Percentiles rank a stretch among this genome's conserved stretches.
These are phyloP conservation scores for Carex sylvatica DNA, from an alignment of 202 grass and related monocot genomes.

Conservation along the genomic window DNA sequence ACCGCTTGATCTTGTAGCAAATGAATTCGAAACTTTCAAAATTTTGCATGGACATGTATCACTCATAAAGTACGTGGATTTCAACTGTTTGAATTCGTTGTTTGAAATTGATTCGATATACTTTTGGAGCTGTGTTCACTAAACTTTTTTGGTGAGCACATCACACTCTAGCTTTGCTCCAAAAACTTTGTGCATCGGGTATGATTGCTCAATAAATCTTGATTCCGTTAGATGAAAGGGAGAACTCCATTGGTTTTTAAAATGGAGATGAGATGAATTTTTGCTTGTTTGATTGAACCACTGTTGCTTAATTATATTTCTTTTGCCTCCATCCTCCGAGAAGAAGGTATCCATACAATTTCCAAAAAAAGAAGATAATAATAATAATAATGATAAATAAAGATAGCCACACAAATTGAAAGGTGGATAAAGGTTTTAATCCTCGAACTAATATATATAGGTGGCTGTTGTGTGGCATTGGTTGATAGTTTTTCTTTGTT, in stretches of 20 bases:
- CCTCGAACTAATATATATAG: background rate
- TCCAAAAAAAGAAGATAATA: no score
- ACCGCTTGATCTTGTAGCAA: no score
- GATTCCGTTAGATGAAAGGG: background rate
- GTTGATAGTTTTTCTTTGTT: background rate
- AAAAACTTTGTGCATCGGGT: no score
- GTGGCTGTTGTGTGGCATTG: background rate
- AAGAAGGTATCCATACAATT: background rate
- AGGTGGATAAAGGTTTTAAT: background rate
- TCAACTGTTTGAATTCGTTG: no score
- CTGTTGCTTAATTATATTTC: background rate
- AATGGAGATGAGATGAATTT: background rate
- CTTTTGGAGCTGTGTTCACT: no score
- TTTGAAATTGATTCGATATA: no score
- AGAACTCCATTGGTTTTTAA: background rate
- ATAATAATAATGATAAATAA: background rate
- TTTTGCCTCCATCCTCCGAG: background rate
- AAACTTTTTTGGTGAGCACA: no score
- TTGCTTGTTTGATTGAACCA: background rate
- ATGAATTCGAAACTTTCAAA: no score
- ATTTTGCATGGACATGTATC: no score
- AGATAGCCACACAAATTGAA: constrained; percentile 1
- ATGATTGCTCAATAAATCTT: no score
- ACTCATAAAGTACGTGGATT: no score
- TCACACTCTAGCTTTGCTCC: no score